These are phyloP conservation scores for Abortiporus biennis DNA, from an alignment of 1,284 basidiomycete genomes.

Conservation along the genomic window DNA sequence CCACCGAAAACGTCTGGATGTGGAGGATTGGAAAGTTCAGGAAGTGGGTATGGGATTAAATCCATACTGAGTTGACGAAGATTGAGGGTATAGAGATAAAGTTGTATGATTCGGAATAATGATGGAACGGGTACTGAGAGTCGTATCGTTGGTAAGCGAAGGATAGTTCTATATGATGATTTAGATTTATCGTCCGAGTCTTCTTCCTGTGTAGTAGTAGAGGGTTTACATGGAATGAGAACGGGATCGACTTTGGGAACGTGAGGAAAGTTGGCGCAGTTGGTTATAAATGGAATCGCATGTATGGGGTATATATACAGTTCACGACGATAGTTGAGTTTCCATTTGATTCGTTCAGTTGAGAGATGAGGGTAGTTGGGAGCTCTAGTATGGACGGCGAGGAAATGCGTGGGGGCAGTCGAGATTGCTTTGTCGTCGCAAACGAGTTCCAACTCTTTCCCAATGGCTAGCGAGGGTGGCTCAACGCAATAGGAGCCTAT, in stretches of 20 bases:
- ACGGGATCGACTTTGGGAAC: constrained; percentile 4
- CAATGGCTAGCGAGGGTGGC: constrained; percentile 13
- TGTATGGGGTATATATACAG: constrained; percentile 17
- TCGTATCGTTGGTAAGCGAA: too few relatives aligned
- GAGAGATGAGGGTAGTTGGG: constrained; percentile 1
- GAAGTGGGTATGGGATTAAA: too few relatives aligned
- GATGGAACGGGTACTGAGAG: too few relatives aligned
- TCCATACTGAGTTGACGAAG: too few relatives aligned
- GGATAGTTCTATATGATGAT: too few relatives aligned
- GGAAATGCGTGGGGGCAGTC: constrained; percentile 15
- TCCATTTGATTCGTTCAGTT: constrained; percentile 3
- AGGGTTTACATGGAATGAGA: too few relatives aligned
- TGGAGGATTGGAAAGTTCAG: too few relatives aligned
- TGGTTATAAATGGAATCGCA: constrained; percentile 15
- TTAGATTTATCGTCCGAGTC: too few relatives aligned
- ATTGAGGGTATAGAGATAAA: too few relatives aligned
- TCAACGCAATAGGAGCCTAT: constrained; percentile 9
- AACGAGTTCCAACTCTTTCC: constrained; percentile 13
- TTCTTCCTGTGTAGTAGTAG: too few relatives aligned
- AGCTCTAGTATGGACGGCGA: constrained; percentile 13
- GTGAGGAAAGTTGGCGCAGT: constrained; percentile 15
- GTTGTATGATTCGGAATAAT: too few relatives aligned
- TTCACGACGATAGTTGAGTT: constrained; percentile 2
- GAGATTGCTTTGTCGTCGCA: constrained; percentile 15
- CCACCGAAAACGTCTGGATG: too few relatives aligned